These are phyloP conservation scores for Arxiozyma slooffiae DNA, from an alignment of 1,139 yeast species.

Conservation along the genomic window DNA sequence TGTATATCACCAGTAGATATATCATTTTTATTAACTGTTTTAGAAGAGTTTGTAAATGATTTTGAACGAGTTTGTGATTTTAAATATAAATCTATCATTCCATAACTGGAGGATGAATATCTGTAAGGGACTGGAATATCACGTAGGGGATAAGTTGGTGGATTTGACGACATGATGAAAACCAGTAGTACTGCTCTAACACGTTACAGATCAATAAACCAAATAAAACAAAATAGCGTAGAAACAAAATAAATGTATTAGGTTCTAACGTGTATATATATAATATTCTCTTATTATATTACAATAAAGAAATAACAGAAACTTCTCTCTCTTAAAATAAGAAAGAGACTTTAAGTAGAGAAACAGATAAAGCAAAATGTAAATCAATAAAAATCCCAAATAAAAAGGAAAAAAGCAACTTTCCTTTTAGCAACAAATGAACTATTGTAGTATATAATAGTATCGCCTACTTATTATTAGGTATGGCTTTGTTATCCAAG, in stretches of 20 bases:
- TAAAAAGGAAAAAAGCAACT: background rate
- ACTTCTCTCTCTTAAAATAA: background rate
- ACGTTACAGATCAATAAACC: background rate
- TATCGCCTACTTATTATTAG: background rate
- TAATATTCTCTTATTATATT: background rate
- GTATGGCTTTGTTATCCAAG: background rate
- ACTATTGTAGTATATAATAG: no score
- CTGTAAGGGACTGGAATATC: slow-evolving; percentile 15
- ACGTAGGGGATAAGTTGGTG: slow-evolving; percentile 13
- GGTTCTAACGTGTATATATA: background rate
- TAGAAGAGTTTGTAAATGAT: background rate
- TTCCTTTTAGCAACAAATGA: background rate
- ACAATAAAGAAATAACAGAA: background rate
- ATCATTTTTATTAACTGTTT: background rate
- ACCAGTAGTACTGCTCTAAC: background rate
- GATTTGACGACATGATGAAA: slow-evolving; percentile 1
- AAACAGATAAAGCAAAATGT: no score
- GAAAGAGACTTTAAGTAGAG: background rate
- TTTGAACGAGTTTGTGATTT: background rate
- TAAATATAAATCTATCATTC: background rate
- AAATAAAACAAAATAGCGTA: background rate
- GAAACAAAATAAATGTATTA: background rate
- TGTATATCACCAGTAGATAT: background rate
- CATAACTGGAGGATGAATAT: slow-evolving; percentile 6
- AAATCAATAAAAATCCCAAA: background rate